Conservation (phyloP, 2,329 filamentous ascomycete species). For the Fusarium sp. region DNA sequence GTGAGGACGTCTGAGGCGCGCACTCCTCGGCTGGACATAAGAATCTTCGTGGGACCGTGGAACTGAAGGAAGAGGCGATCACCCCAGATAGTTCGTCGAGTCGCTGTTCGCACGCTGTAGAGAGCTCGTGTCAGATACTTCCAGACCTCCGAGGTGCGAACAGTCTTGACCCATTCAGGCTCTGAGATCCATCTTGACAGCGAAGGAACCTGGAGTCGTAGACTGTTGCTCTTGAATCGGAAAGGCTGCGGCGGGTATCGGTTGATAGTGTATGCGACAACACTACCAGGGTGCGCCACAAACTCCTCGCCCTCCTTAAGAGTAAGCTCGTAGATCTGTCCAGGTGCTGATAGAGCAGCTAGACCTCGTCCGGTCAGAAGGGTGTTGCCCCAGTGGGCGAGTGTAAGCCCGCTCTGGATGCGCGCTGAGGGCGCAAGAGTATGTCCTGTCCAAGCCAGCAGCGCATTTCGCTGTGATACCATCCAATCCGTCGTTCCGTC, state of each 20-base stretch:
- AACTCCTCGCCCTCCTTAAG: conserved; percentile 89
- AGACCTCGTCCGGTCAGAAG: conserved; percentile 90
- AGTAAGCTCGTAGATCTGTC: conserved; percentile 89
- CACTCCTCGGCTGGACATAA: conserved; percentile 90
- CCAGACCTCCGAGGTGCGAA: conserved; percentile 82
- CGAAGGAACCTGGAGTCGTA: conserved; percentile 85
- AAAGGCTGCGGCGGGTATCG: conserved; percentile 84
- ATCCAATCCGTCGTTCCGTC: conserved; percentile 98
- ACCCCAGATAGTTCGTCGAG: conserved; percentile 90
- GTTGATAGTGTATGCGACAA: conserved; percentile 89
- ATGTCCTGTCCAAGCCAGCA: conserved; percentile 97
- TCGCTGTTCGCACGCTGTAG: conserved; percentile 81
- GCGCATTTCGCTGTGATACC: conserved; percentile 85
- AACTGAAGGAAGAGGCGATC: conserved; percentile 94
- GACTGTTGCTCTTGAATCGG: conserved; percentile 83
- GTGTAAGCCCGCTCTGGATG: conserved; percentile 79
- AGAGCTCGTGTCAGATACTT: conserved; percentile 75
- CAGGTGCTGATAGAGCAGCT: conserved; percentile 85
- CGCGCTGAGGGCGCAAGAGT: conserved; percentile 83
- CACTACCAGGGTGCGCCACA: conserved; percentile 89
- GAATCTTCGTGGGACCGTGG: conserved; percentile 85
- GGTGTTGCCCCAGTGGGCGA: conserved; percentile 94
- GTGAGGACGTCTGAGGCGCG: conserved; percentile 84
- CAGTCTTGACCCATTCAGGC: conserved; percentile 78
- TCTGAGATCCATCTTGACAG: conserved; percentile 76